These are phyloP conservation scores for Limnanthes douglasii DNA, from an alignment of 345 rosid genomes.

Conservation along the genomic window DNA sequence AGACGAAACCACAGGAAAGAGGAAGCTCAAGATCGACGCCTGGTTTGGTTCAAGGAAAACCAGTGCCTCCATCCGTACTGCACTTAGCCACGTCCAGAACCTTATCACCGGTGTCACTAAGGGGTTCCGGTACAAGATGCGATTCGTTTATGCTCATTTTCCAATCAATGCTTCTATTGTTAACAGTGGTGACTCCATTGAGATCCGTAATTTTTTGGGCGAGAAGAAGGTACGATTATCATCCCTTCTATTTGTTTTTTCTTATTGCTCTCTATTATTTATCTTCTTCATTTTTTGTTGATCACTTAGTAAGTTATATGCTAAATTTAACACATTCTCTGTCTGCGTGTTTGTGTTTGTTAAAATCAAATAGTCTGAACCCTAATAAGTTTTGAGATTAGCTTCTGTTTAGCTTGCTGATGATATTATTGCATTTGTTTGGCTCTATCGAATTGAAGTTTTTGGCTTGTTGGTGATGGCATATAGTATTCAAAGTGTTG, in stretches of 20 bases:
- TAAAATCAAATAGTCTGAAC: no score
- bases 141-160: constrained; percentile 37
- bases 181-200: constrained; percentile 14
- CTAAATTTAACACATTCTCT: no score
- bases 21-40: constrained; percentile 21
- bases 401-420: no score
- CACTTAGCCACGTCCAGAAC: constrained; percentile 21
- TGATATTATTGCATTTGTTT: no score
- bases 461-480: no score
- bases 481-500: no score
- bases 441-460: no score
- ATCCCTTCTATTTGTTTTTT: background rate
- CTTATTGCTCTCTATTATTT: background rate
- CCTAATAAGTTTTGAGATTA: no score
- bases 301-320: no score
- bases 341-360: no score
- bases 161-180: constrained; percentile 41
- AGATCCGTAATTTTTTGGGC: constrained; percentile 39
- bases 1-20: constrained; percentile 12
- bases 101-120: constrained; percentile 35
- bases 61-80: constrained; percentile 24
- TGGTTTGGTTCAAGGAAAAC: constrained; percentile 25
- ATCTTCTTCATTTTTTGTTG: background rate
- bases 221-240: constrained; percentile 21
- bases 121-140: constrained; percentile 45